phyloP scores from a whole-genome alignment of 352 stramenopile species.

The Globisporangium perplexum region DNA sequence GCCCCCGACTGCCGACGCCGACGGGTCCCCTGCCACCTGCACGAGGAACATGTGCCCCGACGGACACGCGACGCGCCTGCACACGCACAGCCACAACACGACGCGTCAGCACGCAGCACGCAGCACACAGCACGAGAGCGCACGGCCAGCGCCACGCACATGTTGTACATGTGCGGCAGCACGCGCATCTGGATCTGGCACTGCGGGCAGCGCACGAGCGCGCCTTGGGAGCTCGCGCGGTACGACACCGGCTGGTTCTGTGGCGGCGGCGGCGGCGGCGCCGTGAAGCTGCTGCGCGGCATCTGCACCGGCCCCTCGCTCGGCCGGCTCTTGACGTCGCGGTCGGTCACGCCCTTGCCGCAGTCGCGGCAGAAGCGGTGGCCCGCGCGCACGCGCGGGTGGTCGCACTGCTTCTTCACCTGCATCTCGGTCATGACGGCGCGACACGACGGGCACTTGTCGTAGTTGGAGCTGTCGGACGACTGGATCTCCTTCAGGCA shows the following conservation, averaged over 20 bases:
- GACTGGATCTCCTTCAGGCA: constrained; percentile 81
- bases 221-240: constrained; percentile 73
- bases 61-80: constrained; percentile 73
- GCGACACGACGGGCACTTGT: constrained; percentile 81
- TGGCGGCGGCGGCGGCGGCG: background rate
- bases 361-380: constrained; percentile 82
- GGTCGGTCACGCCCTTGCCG: constrained; percentile 42
- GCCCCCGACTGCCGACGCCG: constrained; percentile 6
- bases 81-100: constrained; percentile 5
- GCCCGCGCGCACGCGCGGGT: constrained; percentile 70
- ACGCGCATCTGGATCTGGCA: constrained; percentile 87
- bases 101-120: background rate
- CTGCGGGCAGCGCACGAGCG: constrained; percentile 76
- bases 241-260: constrained; percentile 62
- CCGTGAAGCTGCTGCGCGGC: background rate
- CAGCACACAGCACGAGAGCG: background rate
- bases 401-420: constrained; percentile 79
- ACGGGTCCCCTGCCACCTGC: constrained; percentile 52
- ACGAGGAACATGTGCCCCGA: constrained; percentile 85
- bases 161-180: constrained; percentile 87
- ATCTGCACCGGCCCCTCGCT: constrained; percentile 19
- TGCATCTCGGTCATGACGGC: constrained; percentile 75
- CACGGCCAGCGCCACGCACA: constrained; percentile 68
- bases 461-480: constrained; percentile 75
- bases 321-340: constrained; percentile 57